Conservation (phyloP, 495 filamentous ascomycete species). For the Penicillium psychrofluorescens region DNA sequence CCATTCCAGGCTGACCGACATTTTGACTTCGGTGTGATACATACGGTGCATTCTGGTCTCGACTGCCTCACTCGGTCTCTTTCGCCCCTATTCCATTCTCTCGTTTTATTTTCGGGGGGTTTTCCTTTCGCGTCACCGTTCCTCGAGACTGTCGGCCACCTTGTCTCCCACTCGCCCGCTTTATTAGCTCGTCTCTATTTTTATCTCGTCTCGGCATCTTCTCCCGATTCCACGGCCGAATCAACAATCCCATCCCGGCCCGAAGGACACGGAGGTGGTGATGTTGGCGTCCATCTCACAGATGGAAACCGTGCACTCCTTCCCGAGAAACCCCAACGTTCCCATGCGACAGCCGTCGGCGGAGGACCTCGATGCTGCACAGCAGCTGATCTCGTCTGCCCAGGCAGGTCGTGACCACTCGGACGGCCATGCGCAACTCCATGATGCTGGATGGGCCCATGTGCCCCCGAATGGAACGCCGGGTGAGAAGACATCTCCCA, state of each 20-base stretch:
- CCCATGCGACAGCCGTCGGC: constrained; percentile 35
- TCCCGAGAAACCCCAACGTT: constrained; percentile 23
- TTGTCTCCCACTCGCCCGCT: neutral
- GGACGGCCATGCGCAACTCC: constrained; percentile 15
- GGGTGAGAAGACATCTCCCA: constrained; percentile 26
- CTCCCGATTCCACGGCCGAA: neutral
- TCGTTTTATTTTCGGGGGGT: too few relatives aligned
- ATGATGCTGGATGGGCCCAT: constrained; percentile 6
- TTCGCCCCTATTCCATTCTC: constrained; percentile 8
- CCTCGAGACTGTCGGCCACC: constrained; percentile 2
- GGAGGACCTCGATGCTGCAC: constrained; percentile 40
- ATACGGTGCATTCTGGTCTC: constrained; percentile 27
- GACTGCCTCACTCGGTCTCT: constrained; percentile 31
- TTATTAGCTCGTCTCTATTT: neutral
- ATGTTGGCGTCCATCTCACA: constrained; percentile 36
- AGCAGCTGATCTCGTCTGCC: constrained; percentile 40
- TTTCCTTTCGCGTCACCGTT: constrained; percentile 15
- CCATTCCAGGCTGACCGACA: constrained; percentile 32
- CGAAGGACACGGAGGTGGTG: constrained; percentile 9
- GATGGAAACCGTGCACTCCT: constrained; percentile 36
- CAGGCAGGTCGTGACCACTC: constrained; percentile 35
- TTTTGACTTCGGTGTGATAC: constrained; percentile 28
- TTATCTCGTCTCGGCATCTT: neutral
- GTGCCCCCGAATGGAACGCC: constrained; percentile 4
- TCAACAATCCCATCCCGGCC: neutral